Base-by-base conservation (phyloP, 345 rosid genomes). In the Capsella bursapastoris region DNA sequence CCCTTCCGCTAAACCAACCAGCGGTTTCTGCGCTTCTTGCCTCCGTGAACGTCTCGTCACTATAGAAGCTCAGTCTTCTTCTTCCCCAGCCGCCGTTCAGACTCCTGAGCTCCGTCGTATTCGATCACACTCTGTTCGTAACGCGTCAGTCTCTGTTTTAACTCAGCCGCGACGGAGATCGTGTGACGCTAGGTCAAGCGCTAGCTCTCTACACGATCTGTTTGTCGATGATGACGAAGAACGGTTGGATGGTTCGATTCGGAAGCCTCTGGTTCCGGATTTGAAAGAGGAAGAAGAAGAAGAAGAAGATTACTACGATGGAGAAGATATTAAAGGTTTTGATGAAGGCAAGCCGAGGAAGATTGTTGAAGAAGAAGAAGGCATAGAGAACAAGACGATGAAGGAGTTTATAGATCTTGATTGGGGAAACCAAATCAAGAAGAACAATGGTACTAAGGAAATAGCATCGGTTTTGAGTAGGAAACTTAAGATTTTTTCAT, bases 321-420 rank as follows among this genome's bases (percentile, higher is more conserved):
- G 70, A 65, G 80, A 76, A 47, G 66, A 82, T 57, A 78, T 67
- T 49, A 68, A 29, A 56, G 69, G 78, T 27, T 57, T 66, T 35
- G 77, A 72, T 65, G 67, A 66, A 2, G 61, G 72, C 0, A 73
- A 59, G 1, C 43, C 29, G 50, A 70, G 47, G 57, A 58, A 67
- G 44, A 14, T 72, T 7, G 70, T 49, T 2, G 75, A 70, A 35
- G 71, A 83, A 48, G 83, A 83, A 48, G 83, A 82, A 32, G 14
- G 15, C 11, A 83, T 71, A 10, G 95, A 90, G 73, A 43, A 72
- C 8, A 85, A 80, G 87, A 80, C 92, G 31, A 86, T 90, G 90
- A 88, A 88, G 78, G 96, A 90, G 76, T 84, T 86, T n/a, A 88
- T 90, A 83, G 92, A 90, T 85, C 87, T 90, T 48, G 90, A 90